Conservation (phyloP, 192 early-diverging fungal genomes). For the Backusella sp. region DNA sequence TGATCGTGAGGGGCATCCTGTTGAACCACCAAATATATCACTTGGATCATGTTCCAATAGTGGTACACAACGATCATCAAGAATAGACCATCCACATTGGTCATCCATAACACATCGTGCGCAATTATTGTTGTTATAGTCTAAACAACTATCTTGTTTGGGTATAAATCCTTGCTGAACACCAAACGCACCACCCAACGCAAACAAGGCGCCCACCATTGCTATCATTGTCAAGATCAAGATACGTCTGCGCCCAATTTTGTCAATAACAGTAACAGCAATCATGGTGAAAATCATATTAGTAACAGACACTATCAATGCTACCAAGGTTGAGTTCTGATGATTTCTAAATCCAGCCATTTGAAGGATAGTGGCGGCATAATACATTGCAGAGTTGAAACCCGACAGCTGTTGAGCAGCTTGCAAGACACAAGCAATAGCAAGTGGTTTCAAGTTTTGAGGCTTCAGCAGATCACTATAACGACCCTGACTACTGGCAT, state of each 20-base stretch:
- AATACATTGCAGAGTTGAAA: conserved; percentile 55
- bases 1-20: conserved; percentile 12
- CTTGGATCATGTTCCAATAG: not conserved
- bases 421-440: conserved; percentile 51
- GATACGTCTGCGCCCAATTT: conserved; percentile 44
- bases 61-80: not conserved
- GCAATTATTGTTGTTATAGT: conserved; percentile 39
- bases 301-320: conserved; percentile 45
- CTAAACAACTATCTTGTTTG: conserved; percentile 36
- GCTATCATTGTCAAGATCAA: conserved; percentile 43
- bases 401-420: conserved; percentile 48
- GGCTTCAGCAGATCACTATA: conserved; percentile 37
- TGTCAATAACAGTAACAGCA: conserved; percentile 47
- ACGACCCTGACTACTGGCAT: conserved; percentile 32
- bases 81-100: conserved; percentile 34
- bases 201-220: conserved; percentile 41
- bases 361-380: conserved; percentile 51
- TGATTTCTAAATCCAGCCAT: conserved; percentile 51
- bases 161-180: conserved; percentile 39
- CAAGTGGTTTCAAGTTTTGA: conserved; percentile 37
- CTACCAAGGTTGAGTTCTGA: conserved; percentile 45
- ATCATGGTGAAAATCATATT: conserved; percentile 41
- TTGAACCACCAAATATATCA: conserved; percentile 7
- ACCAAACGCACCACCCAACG: conserved; percentile 45
- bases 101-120: conserved; percentile 47